Evolutionary conservation across 2,329 filamentous ascomycete genomes (phyloP), one percentile per base, ranked within the genome.

Genomic region (Colletotrichum horii): DNA sequence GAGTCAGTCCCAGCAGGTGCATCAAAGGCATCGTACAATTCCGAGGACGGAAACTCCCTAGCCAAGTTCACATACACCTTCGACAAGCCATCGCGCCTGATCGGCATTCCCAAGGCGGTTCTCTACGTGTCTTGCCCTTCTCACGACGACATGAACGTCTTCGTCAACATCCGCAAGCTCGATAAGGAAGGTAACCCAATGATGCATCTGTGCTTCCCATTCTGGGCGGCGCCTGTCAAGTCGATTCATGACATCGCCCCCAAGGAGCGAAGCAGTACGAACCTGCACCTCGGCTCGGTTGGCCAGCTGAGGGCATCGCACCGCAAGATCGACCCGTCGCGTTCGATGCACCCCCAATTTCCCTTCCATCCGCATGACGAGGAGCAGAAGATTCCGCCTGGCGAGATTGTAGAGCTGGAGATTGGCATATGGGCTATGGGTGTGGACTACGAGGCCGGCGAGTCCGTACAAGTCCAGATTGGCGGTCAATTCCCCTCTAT

Each of bases 401-500:
- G 87, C 0, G 79, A 84, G 8, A 79, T 88, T 24, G 86, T 88
- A 6, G 84, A 83, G 77, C 79, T 89, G 6, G 86, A 89, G 61
- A 88, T 89, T 73, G 86, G 86, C 0, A 86, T 89, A 15, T 89
- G 86, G 87, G 83, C 84, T 0, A 84, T 86, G 81, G 87, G 87
- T 0, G 82, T 87, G 0, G 84, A 87, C 32, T 89, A 85, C 78
- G 85, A 88, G 4, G 83, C 80, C 8, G 87, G 85, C 0, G 85
- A 88, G 75, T 74, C 75, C 11, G 74, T 80, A 19, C 71, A 70
- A 14, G 52, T 84, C 24, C 62, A 83, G 78, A 75, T 84, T 22
- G 78, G 78, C 8, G 82, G 80, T 0, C 80, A 83, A 66, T 82
- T 83, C 36, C 84, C 83, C 3, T 79, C 81, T 26, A 84, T 85